Base-by-base conservation (phyloP, 1,139 yeast species). In the Hansenula lynferdii region DNA sequence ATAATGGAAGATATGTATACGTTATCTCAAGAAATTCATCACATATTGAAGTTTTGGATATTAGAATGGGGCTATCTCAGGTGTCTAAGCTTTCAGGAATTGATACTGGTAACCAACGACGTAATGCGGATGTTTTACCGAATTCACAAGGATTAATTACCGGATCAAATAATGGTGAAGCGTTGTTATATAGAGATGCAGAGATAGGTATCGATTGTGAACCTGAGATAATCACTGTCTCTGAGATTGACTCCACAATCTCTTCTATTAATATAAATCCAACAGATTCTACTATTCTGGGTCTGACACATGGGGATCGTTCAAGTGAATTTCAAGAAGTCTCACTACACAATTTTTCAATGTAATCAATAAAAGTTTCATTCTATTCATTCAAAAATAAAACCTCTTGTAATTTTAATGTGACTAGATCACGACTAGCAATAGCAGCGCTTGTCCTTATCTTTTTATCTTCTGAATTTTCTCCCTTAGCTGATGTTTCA, bases 371-470 rank as follows among this genome's bases (percentile, higher is more conserved):
- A 15, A 25, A 23, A 25, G 4, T 38, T 32, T 15, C 14, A 8
- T n/a, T 18, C 41, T 26, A 50, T 39, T 51, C 57, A 26, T 50
- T 52, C 32, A 51, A 34, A 37, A 57, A 58, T n/a, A 59, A 31
- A 24, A 49, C 44, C 36, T 55, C 50, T 39, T 61, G 65, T 23
- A 58, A 30, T 35, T 61, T 58, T 31, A 53, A 37, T 14, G 54
- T 51, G 43, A 60, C 41, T 42, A 62, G 40, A 30, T 52, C 53
- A 35, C 59, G 49, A 19, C 55, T 46, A 5, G 53, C 51, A 15
- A 44, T 49, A 2, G 54, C 52, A 4, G 53, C 53, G 1, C 42
- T 18, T 4, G 36, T 36, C 18, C 34, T 38, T 4, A 40, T 29
- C 23, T 20, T 23, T 14, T 34, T 41, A 21, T 35, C 34, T 26